phyloP scores from a whole-genome alignment of 192 early-diverging fungal genomes.

The Backusella australiensis region DNA sequence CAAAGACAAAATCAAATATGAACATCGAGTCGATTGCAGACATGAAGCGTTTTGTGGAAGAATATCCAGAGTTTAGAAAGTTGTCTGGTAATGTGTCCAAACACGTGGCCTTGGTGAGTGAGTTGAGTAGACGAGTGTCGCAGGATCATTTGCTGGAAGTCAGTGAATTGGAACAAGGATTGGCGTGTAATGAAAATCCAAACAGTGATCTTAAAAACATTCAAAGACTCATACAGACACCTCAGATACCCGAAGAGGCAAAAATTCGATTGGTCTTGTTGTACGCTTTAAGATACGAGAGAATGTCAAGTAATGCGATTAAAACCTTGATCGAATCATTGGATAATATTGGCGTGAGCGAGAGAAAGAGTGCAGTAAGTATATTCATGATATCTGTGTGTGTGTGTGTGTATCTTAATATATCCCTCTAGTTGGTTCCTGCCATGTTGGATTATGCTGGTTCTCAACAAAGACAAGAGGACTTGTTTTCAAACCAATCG shows the following conservation, averaged over 20 bases:
- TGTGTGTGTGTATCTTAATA: neutral
- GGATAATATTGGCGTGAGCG: constrained; percentile 66
- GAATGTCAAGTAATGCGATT: constrained; percentile 68
- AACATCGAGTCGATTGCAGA: constrained; percentile 94
- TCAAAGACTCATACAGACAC: constrained; percentile 66
- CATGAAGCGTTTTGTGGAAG: constrained; percentile 99
- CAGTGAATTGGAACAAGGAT: constrained; percentile 91
- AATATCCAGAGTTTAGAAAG: constrained; percentile 97
- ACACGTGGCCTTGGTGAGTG: constrained; percentile 97
- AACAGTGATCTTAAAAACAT: constrained; percentile 77
- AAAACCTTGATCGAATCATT: constrained; percentile 73
- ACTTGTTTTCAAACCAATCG: constrained; percentile 86
- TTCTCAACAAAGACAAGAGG: constrained; percentile 77
- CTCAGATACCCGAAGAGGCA: constrained; percentile 65
- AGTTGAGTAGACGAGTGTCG: constrained; percentile 82
- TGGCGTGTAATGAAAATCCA: constrained; percentile 89
- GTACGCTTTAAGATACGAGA: constrained; percentile 93
- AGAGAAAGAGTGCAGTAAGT: constrained; percentile 68
- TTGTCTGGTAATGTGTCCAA: constrained; percentile 96
- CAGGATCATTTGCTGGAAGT: constrained; percentile 77
- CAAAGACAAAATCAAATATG: constrained; percentile 84
- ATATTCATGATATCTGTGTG: neutral
- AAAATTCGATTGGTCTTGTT: constrained; percentile 81
- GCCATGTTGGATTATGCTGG: constrained; percentile 79
- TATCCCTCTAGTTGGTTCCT: constrained; percentile 46